These are phyloP conservation scores for Zopfochytrium polystomum DNA, from an alignment of 371 early-diverging fungal genomes.

Conservation along the genomic window DNA sequence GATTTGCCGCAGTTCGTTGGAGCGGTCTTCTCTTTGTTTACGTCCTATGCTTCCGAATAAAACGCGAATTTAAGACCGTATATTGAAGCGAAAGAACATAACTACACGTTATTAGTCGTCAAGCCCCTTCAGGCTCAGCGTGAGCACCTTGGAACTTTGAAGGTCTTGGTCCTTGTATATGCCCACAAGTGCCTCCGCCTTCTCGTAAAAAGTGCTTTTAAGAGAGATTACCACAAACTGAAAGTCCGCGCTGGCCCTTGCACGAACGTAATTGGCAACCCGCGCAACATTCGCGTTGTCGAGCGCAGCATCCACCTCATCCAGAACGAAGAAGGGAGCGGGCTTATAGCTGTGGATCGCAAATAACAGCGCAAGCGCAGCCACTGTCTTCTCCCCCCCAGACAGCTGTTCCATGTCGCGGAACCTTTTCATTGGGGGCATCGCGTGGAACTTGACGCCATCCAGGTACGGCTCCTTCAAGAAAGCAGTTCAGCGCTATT, in stretches of 20 bases:
- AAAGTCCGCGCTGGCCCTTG: conserved; percentile 45
- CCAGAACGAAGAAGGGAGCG: conserved; percentile 98
- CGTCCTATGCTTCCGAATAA: too few relatives aligned
- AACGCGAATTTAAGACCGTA: too few relatives aligned
- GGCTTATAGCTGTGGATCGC: conserved; percentile 95
- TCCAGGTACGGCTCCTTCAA: conserved; percentile 85
- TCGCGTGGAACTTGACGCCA: conserved; percentile 96
- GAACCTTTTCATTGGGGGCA: conserved; percentile 99
- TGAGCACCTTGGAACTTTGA: conserved; percentile 82
- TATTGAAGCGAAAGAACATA: too few relatives aligned
- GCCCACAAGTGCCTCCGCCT: conserved; percentile 93
- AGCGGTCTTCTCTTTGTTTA: too few relatives aligned
- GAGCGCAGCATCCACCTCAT: conserved; percentile 99
- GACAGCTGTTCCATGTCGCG: conserved; percentile 98
- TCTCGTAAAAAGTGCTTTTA: conserved; percentile 92
- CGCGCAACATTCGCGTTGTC: conserved; percentile 96
- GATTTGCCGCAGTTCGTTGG: too few relatives aligned
- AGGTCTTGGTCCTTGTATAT: conserved; percentile 88
- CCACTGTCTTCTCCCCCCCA: conserved; percentile 99
- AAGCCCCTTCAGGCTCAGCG: conserved; percentile 46
- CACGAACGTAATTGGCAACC: conserved; percentile 85
- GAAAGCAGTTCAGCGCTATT: neutral
- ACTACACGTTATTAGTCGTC: neutral
- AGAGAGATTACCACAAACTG: conserved; percentile 99
- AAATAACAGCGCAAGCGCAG: conserved; percentile 95